Evolutionary conservation across 768 basidiomycete genomes (phyloP).

Genomic region (Leccinum barrowsii): DNA sequence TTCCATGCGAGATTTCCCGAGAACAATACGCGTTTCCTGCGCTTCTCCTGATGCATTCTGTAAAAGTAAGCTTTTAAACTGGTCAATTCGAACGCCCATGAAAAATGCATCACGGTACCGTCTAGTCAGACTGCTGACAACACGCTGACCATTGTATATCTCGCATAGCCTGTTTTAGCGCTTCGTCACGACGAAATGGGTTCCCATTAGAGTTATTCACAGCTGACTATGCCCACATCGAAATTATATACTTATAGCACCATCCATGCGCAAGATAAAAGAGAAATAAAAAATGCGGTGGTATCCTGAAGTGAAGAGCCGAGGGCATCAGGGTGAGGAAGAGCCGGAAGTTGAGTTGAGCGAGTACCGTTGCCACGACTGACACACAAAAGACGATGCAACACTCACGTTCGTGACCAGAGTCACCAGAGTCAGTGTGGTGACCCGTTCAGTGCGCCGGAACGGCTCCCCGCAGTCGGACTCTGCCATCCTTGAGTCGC

Average conservation of each 20-base stretch:
- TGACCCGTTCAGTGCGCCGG: constrained; percentile 25
- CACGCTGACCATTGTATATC: neutral
- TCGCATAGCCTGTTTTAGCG: neutral
- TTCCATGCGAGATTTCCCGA: neutral
- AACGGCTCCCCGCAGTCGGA: constrained; percentile 66
- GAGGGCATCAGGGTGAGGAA: too few species aligned
- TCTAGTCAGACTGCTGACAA: too few species aligned
- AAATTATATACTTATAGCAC: neutral
- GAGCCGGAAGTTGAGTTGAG: neutral
- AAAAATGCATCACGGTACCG: neutral
- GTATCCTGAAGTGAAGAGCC: neutral
- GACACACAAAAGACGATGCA: neutral
- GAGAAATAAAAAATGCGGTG: neutral
- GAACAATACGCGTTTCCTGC: neutral
- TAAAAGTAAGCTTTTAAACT: neutral
- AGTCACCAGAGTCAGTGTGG: neutral
- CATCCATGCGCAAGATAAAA: neutral
- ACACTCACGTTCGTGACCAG: neutral
- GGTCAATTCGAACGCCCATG: neutral
- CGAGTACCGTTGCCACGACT: neutral
- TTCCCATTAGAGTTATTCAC: neutral
- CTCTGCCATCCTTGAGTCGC: constrained; percentile 63
- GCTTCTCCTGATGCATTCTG: neutral
- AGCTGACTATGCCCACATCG: neutral
- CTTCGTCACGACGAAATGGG: neutral